Percentiles rank a stretch among this genome's conserved stretches.
Evolutionary conservation across 192 early-diverging fungal species (phyloP).

Genomic region (Oehlia diaphana): DNA sequence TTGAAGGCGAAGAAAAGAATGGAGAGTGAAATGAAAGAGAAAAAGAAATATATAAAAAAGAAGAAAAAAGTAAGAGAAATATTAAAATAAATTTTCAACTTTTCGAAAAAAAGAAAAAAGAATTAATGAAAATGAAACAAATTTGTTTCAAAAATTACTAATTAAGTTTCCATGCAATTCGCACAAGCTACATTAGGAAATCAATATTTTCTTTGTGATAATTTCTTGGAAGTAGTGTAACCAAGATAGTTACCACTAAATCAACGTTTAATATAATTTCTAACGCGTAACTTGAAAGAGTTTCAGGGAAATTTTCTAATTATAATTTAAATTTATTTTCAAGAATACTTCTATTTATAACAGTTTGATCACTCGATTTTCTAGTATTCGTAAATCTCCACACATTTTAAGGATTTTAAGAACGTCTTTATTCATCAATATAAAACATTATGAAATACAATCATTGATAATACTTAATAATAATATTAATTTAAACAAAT

Average conservation of each 20-base stretch:
- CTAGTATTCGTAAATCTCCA: no score
- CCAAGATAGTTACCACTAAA: not conserved
- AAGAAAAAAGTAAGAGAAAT: not conserved
- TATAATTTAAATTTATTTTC: no score
- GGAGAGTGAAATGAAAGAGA: not conserved
- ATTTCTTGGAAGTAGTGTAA: not conserved
- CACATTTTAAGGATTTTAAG: no score
- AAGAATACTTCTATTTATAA: no score
- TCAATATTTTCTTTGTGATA: not conserved
- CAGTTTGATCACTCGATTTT: no score
- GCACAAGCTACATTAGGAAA: not conserved
- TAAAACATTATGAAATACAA: no score
- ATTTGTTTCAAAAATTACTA: not conserved
- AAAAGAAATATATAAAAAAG: not conserved
- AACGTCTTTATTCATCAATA: no score
- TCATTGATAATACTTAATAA: no score
- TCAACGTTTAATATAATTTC: no score
- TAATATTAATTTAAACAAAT: no score
- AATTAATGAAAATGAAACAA: not conserved
- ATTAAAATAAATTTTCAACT: no score
- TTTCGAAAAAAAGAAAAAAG: not conserved
- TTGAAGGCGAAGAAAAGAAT: not conserved
- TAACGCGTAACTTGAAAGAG: not conserved
- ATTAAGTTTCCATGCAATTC: not conserved
- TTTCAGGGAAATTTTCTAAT: not conserved